These are phyloP conservation scores for Nothophoma quercina DNA, from an alignment of 2,329 filamentous ascomycete species.

Conservation along the genomic window DNA sequence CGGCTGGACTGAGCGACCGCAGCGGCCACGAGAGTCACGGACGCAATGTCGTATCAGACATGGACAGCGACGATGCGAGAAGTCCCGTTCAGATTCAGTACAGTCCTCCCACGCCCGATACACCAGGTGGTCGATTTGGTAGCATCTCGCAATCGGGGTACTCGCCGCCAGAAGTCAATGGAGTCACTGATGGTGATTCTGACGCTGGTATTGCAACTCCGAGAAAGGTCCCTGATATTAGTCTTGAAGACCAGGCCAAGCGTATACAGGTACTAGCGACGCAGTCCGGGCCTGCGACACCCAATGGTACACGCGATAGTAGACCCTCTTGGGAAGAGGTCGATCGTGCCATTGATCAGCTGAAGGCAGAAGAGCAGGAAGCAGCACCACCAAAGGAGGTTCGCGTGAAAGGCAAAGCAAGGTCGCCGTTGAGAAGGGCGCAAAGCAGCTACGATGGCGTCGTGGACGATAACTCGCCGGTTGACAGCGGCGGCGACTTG, in stretches of 20 bases:
- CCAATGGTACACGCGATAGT: constrained; percentile 51
- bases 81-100: constrained; percentile 44
- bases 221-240: constrained; percentile 17
- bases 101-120: constrained; percentile 45
- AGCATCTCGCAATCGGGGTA: constrained; percentile 9
- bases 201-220: constrained; percentile 1
- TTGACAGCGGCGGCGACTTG: constrained; percentile 19
- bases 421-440: constrained; percentile 40
- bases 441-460: constrained; percentile 40
- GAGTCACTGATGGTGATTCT: constrained; percentile 20
- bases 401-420: constrained; percentile 28
- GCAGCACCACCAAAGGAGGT: constrained; percentile 12
- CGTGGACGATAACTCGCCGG: constrained; percentile 20
- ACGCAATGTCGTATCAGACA: constrained; percentile 33
- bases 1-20: constrained; percentile 41
- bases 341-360: constrained; percentile 42
- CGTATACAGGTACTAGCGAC: constrained; percentile 46
- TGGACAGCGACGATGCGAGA: constrained; percentile 42
- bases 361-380: constrained; percentile 40
- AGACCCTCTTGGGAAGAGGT: constrained; percentile 49
- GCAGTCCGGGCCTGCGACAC: constrained; percentile 55
- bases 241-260: constrained; percentile 35
- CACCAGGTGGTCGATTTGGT: constrained; percentile 18
- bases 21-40: constrained; percentile 34
- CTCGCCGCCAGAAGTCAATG: constrained; percentile 25